Conservation (phyloP, 768 basidiomycete species). For the Strobilomyces confusus region DNA sequence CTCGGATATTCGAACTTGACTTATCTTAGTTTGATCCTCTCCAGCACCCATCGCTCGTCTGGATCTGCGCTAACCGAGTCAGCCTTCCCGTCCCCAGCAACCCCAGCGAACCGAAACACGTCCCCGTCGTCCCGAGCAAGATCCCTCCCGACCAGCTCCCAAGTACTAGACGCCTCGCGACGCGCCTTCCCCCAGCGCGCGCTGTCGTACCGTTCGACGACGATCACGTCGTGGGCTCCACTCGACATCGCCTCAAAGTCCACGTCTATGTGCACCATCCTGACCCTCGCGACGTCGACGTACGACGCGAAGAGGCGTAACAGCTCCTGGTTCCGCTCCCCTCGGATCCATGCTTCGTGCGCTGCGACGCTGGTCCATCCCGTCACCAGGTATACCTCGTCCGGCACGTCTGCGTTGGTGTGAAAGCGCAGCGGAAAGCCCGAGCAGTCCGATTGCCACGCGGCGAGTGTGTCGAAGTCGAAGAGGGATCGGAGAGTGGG, state of each 20-base stretch:
- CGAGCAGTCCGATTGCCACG: conserved; percentile 39
- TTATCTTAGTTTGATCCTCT: conserved; percentile 4
- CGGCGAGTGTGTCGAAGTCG: conserved; percentile 28
- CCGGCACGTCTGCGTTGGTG: conserved; percentile 14
- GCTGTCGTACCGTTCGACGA: conserved; percentile 8
- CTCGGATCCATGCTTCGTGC: conserved; percentile 41
- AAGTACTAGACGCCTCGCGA: neutral
- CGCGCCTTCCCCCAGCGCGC: neutral
- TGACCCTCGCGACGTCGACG: conserved; percentile 26
- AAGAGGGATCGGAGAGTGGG: conserved; percentile 31
- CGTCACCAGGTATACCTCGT: conserved; percentile 37
- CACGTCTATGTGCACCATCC: conserved; percentile 38
- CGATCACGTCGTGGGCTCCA: neutral
- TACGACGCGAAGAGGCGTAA: conserved; percentile 29
- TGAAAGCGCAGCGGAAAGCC: conserved; percentile 42
- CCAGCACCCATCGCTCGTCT: conserved; percentile 10
- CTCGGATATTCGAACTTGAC: too few species aligned
- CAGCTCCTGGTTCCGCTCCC: conserved; percentile 38
- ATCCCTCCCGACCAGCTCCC: conserved; percentile 15
- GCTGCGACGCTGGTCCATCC: conserved; percentile 42
- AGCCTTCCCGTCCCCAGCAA: neutral
- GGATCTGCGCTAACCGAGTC: neutral
- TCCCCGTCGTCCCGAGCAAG: conserved; percentile 3
- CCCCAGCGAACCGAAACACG: conserved; percentile 13
- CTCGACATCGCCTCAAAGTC: conserved; percentile 33